Evolutionary conservation across 192 early-diverging fungal genomes (phyloP), one percentile per base, ranked within the genome.

Genomic region (Podila epigama): DNA sequence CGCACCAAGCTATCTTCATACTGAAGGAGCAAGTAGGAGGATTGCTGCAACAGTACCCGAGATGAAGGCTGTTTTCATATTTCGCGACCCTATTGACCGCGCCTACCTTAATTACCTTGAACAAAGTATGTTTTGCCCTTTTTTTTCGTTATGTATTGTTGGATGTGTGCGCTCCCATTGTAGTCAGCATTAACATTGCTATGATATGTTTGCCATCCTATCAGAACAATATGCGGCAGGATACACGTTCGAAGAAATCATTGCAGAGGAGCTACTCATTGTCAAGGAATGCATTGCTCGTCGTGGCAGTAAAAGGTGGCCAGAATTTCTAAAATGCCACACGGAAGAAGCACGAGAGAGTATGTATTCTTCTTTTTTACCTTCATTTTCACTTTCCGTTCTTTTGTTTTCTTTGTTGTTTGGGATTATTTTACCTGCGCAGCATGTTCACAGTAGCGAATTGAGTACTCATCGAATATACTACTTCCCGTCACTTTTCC

Each of bases 41-140:
- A 83, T 85, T 29, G 75, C 70, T 4, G 78, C 71, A 37, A 85
- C 75, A 31, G 68, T 85, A 55, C 84, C 84, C 2, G 73, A 85
- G 51, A 70, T 81, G 63, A 85, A 85, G 68, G 79, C 73, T 16
- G 79, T 85, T 10, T 85, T 85, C 36, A 72, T 85, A 35, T 79
- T 85, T 15, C 69, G 84, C 9, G 84, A 85, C 37, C 84, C 84
- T 5, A 85, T 85, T 33, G 79, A 81, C 28, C 80, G 84, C n/a
- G 84, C 84, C 7, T 85, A 83, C 33, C 75, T 82, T 51, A 82
- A 85, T 37, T 85, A 81, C 34, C 60, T 85, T 48, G 73, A 77
- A 53, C 73, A 77, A 40, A 77, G 73, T 77, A 57, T 18, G 66
- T 53, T 28, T 3, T 41, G 28, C 20, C 18, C 33, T n/a, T 33